Conservation (phyloP, 306 rosid genomes). For the Inga laurina region DNA sequence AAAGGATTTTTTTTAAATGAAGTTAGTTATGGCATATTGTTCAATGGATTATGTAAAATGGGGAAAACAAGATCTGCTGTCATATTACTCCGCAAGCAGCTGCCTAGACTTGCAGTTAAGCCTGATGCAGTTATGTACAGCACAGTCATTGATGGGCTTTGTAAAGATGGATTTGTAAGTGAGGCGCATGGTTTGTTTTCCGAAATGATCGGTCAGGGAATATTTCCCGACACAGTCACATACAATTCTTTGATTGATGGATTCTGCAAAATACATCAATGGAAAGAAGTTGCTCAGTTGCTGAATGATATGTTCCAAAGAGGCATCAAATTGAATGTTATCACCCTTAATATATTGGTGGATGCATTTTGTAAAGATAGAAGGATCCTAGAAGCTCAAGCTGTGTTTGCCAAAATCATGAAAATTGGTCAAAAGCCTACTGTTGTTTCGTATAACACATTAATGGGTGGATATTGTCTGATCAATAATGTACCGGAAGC, state of each 20-base stretch:
- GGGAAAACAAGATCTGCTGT: background rate
- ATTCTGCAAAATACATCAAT: background rate
- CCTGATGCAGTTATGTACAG: background rate
- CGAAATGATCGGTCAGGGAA: background rate
- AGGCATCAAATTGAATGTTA: background rate
- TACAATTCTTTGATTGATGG: background rate
- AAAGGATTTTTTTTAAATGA: background rate
- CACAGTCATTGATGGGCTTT: constrained; percentile 8
- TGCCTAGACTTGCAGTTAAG: background rate
- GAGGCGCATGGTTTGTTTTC: constrained; percentile 7
- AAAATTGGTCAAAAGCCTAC: background rate
- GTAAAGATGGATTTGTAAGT: background rate
- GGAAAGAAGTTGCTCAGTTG: background rate
- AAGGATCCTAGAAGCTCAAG: background rate
- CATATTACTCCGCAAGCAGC: background rate
- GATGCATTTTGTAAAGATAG: background rate
- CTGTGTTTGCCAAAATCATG: background rate
- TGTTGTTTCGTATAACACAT: background rate
- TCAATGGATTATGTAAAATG: background rate
- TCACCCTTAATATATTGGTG: background rate
- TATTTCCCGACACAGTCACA: background rate
- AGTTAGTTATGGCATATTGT: background rate
- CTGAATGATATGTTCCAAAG: background rate
- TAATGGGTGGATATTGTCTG: background rate
- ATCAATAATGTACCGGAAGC: background rate